These are phyloP conservation scores for Saxispiralis lemnorum DNA, from an alignment of 495 filamentous ascomycete species.

Conservation along the genomic window DNA sequence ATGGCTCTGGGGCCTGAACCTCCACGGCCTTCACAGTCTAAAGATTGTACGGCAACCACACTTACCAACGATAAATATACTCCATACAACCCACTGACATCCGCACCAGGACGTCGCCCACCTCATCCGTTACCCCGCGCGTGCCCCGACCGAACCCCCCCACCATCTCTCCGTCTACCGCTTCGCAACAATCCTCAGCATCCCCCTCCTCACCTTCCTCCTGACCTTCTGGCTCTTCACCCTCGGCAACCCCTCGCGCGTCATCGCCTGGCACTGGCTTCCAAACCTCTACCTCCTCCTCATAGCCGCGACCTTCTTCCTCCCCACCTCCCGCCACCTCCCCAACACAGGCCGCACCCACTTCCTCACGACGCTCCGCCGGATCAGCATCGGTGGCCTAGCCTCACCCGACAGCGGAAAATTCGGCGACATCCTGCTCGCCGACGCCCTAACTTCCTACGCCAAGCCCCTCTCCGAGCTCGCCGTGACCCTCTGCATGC, in stretches of 20 bases:
- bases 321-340: slow-evolving; percentile 40
- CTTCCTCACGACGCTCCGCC: slow-evolving; percentile 51
- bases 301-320: slow-evolving; percentile 52
- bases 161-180: slow-evolving; percentile 72
- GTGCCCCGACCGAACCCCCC: slow-evolving; percentile 33
- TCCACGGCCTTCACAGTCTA: slow-evolving; percentile 56
- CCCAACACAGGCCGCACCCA: slow-evolving; percentile 57
- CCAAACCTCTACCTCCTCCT: slow-evolving; percentile 63
- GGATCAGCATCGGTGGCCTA: slow-evolving; percentile 62
- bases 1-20: slow-evolving; percentile 80
- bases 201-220: slow-evolving; percentile 50
- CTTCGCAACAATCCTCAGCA: slow-evolving; percentile 54
- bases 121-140: slow-evolving; percentile 61
- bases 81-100: slow-evolving; percentile 14
- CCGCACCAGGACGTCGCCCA: slow-evolving; percentile 49
- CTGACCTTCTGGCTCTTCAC: slow-evolving; percentile 69
- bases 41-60: slow-evolving; percentile 47
- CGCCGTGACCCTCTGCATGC: slow-evolving; percentile 75
- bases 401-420: slow-evolving; percentile 66
- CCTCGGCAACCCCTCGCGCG: slow-evolving; percentile 43
- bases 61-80: too few relatives aligned
- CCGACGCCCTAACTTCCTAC: slow-evolving; percentile 87
- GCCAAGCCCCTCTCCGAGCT: slow-evolving; percentile 79
- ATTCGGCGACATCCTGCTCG: slow-evolving; percentile 86
- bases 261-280: slow-evolving; percentile 59